Base-by-base conservation (phyloP, 805 yeast species). In the Candida chauliodis region DNA sequence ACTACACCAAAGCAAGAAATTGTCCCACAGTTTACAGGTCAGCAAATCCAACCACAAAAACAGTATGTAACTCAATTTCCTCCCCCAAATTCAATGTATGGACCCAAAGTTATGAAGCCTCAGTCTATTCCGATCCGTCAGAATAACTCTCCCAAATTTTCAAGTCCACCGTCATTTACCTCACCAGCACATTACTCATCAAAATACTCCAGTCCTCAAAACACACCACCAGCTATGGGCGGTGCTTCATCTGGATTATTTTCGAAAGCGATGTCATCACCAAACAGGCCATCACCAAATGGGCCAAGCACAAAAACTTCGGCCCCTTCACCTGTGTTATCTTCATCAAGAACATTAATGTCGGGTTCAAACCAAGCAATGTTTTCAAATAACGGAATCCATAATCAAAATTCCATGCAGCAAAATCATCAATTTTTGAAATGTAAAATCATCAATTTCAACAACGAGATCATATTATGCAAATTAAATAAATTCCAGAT, bases 401-500 rank as follows among this genome's bases (percentile, higher is more conserved):
- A 20, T 7, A 5, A 16, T 19, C 23, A 19, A 18, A 8, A 15
- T 4, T 10, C 25, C 13, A 14, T 16, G 18, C 15, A 18, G 9
- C 33, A 24, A 19, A 13, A 25, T n/a, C 32, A 33, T 22, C 38
- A 34, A 32, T 44, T 40, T 23, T 45, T 58, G 30, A 53, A 56
- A 40, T 61, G 64, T 44, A 60, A 58, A 38, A 52, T 63, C 30
- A 50, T 54, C 27, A 53, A 57, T 6, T 51, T 41, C 23, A 49
- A 54, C 15, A 48, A 52, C 36, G 65, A 61, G 32, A 49, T 56
- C 17, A 36, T 62, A 1, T 54, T 61, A 4, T 34, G 61, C 13
- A 51, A 56, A 14, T 36, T 60, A 13, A 47, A 52, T 31, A 56
- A 57, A 42, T 26, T 42, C 14, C 50, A 48, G 16, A 45, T 62